Evolutionary conservation across 495 filamentous ascomycete genomes (phyloP), one percentile per base, ranked within the genome.

Genomic region (Daldinia decipiens): DNA sequence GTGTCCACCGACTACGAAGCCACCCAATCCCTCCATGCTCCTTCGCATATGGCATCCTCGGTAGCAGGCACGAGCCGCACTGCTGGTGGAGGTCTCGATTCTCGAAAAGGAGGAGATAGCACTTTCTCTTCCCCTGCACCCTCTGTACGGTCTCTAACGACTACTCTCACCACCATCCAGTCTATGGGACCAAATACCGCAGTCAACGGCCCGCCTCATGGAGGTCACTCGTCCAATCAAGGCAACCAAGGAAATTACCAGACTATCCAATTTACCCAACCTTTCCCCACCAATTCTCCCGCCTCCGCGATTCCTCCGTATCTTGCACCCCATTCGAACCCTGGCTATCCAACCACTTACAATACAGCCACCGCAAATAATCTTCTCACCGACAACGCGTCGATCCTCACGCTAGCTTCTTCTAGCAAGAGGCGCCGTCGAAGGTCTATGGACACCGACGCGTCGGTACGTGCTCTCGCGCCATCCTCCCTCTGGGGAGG

Each of bases 131-230:
- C 95, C 0, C 95, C 95, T 4, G 91, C 93, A 9, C 94, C 94
- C 3, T 98, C 94, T 4, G 89, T 95, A 27, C 92, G 91, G 59
- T 98, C 94, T 0, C 84, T 99, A 54, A 93, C 95, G 1, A 99
- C 95, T 0, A 98, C 95, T 4, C 86, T 99, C 56, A 99, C 95
- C 0, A 99, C 95, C 0, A 95, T 98, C 53, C 95, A 99, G 77
- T 98, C 95, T 4, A 83, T 90, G 32, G 89, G 91, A 12, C 89
- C 90, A 1, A 92, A 92, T 43, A 85, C 84, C 45, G 85, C 88
- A 12, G 77, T 89, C 68, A 79, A 75, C 70, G 82, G 59, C 67
- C 38, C 54, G 3, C 62, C 73, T 43, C 65, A 74, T 13, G 77
- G 74, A 19, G 82, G 79, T 65, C 79, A 78, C 71, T 82, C 82